Conservation (phyloP, 805 yeast species). For the Zygoascus ofunaensis region DNA sequence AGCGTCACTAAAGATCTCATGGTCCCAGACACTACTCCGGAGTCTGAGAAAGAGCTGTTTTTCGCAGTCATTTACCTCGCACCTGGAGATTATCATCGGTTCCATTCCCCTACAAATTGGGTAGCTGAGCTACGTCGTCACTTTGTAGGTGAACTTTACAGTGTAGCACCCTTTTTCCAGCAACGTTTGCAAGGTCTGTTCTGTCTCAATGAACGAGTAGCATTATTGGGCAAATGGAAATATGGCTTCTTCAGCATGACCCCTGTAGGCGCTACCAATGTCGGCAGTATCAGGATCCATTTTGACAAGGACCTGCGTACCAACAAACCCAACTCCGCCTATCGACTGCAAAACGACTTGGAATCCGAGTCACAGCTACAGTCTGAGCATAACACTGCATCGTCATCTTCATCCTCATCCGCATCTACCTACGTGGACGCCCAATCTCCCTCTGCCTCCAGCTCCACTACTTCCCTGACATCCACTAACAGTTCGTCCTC, state of each 20-base stretch:
- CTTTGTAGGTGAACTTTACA: conserved; percentile 88
- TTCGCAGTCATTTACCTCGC: conserved; percentile 91
- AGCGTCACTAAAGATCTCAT: conserved; percentile 17
- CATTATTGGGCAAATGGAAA: conserved; percentile 91
- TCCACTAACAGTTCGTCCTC: not conserved
- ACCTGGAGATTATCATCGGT: conserved; percentile 97
- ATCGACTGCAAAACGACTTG: conserved; percentile 6
- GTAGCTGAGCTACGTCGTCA: conserved; percentile 88
- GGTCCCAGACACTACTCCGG: conserved; percentile 19
- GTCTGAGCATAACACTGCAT: conserved; percentile 1
- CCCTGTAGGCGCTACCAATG: conserved; percentile 98
- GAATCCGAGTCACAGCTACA: no score
- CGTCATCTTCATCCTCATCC: conserved; percentile 1
- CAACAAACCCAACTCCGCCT: conserved; percentile 46
- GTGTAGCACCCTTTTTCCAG: conserved; percentile 96
- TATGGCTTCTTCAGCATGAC: conserved; percentile 97
- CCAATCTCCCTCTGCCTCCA: not conserved
- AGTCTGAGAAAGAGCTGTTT: conserved; percentile 51
- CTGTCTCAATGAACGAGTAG: conserved; percentile 89
- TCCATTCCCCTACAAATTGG: conserved; percentile 96
- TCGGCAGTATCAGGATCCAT: conserved; percentile 85
- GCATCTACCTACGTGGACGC: conserved; percentile 8
- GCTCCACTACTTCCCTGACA: not conserved
- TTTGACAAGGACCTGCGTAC: conserved; percentile 88
- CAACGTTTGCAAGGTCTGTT: conserved; percentile 76